phyloP scores from a whole-genome alignment of 2,329 filamentous ascomycete genomes.

The Fusarium citri region DNA sequence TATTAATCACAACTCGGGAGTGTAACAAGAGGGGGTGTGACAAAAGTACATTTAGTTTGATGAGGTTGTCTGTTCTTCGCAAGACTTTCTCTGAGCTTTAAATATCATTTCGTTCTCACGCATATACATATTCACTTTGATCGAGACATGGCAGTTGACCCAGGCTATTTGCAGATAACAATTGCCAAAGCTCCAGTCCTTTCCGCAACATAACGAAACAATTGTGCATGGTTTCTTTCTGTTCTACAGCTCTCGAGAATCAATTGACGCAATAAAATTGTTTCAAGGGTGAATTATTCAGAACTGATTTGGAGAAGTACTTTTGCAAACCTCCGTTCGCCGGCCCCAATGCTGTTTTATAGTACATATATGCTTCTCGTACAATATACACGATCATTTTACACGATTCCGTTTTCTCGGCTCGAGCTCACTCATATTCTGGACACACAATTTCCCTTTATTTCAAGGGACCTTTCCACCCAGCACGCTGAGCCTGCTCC shows the following conservation, averaged over 20 bases:
- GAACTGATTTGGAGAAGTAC: slow-evolving; percentile 40
- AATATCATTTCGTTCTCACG: neutral
- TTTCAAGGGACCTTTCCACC: slow-evolving; percentile 46
- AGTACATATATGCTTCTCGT: slow-evolving; percentile 46
- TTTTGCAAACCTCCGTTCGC: slow-evolving; percentile 40
- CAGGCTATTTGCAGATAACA: too few species aligned
- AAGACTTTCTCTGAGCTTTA: neutral
- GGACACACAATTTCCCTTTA: slow-evolving; percentile 13
- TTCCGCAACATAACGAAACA: neutral
- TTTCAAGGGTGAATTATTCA: slow-evolving; percentile 11
- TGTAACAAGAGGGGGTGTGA: neutral
- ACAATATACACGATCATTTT: slow-evolving; percentile 46
- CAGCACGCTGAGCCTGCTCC: slow-evolving; percentile 51
- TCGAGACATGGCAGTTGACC: neutral
- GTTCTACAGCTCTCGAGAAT: neutral
- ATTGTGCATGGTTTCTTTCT: neutral
- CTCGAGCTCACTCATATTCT: slow-evolving; percentile 1
- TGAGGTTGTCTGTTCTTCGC: neutral
- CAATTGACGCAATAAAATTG: neutral
- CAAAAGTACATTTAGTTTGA: neutral
- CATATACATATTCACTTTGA: neutral
- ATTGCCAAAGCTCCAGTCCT: neutral
- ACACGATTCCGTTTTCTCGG: slow-evolving; percentile 28
- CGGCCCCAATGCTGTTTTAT: slow-evolving; percentile 45
- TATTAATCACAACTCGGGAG: neutral